These are phyloP conservation scores for Erodium moschatum DNA, from an alignment of 441 rosid genomes.

Conservation along the genomic window DNA sequence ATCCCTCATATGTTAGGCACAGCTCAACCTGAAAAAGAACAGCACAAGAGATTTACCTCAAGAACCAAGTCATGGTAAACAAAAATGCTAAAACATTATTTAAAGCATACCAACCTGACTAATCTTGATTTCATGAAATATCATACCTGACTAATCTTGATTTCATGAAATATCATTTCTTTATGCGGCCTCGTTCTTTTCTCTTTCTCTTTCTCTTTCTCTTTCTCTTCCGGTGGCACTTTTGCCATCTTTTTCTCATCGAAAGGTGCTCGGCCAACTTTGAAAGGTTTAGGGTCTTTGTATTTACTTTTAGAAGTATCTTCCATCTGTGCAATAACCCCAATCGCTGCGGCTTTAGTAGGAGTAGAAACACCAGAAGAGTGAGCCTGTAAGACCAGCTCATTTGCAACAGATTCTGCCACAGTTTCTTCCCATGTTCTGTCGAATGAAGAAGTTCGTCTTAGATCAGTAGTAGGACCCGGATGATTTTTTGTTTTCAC, in stretches of 20 bases:
- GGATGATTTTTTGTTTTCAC: constrained; percentile 33
- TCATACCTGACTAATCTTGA: constrained; percentile 99
- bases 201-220: constrained; percentile 34
- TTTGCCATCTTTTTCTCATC: constrained; percentile 77
- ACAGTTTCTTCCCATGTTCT: constrained; percentile 92
- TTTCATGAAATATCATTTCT: constrained; percentile 77
- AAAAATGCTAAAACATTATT: constrained; percentile 14
- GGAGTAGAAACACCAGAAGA: constrained; percentile 39
- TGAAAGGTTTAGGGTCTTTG: constrained; percentile 52
- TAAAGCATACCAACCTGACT: constrained; percentile 64
- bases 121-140: constrained; percentile 79
- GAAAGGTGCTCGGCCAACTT: constrained; percentile 69
- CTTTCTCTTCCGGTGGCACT: constrained; percentile 14
- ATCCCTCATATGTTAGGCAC: constrained; percentile 79
- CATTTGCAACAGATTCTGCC: constrained; percentile 89
- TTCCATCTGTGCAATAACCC: constrained; percentile 56
- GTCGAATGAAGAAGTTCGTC: constrained; percentile 92
- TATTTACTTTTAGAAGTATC: constrained; percentile 57
- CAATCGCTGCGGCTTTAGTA: constrained; percentile 36
- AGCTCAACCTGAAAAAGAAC: constrained; percentile 61
- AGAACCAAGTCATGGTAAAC: background rate
- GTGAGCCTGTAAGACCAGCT: constrained; percentile 68
- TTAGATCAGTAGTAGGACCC: constrained; percentile 47
- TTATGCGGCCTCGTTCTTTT: constrained; percentile 78
- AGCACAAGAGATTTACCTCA: constrained; percentile 13